Evolutionary conservation across 352 stramenopile species (phyloP).

Genomic region (Plasmopara viticola): DNA sequence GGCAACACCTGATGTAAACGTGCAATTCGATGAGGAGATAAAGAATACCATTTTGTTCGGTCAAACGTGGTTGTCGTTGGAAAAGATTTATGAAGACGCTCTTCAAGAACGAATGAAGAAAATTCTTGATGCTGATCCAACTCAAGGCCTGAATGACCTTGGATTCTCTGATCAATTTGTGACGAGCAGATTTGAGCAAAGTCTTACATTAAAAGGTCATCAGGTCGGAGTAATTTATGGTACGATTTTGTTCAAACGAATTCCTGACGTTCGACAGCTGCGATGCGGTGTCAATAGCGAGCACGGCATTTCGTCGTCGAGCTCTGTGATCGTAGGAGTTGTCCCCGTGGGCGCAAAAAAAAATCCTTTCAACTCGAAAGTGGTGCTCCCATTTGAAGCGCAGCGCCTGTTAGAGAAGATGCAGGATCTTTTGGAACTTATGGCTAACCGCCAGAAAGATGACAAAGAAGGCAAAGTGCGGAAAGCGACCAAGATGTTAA

Average conservation of each 20-base stretch:
- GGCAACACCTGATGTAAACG: conserved; percentile 34
- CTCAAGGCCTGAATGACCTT: conserved; percentile 36
- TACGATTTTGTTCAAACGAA: conserved; percentile 86
- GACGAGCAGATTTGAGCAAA: conserved; percentile 84
- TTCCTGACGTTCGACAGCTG: conserved; percentile 81
- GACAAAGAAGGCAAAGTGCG: conserved; percentile 88
- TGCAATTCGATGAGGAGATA: conserved; percentile 74
- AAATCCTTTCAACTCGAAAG: conserved; percentile 56
- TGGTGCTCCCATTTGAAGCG: conserved; percentile 79
- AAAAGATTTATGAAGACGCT: conserved; percentile 87
- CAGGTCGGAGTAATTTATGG: conserved; percentile 84
- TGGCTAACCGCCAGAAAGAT: conserved; percentile 84
- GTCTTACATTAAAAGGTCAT: conserved; percentile 80
- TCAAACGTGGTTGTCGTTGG: conserved; percentile 82
- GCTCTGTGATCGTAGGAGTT: conserved; percentile 78
- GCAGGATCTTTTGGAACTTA: conserved; percentile 83
- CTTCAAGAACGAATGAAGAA: conserved; percentile 83
- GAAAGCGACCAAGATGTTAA: conserved; percentile 86
- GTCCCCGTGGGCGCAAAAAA: conserved; percentile 52
- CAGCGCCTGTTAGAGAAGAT: conserved; percentile 87
- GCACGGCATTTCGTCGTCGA: conserved; percentile 82
- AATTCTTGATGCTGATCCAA: conserved; percentile 46
- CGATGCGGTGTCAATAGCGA: conserved; percentile 85
- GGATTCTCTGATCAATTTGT: conserved; percentile 70
- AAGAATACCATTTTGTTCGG: conserved; percentile 83